A percentile compares a stretch with the other conserved stretches of the same genome.
Conservation (phyloP, 495 filamentous ascomycete species). For the Penicilliopsis zonata region DNA sequence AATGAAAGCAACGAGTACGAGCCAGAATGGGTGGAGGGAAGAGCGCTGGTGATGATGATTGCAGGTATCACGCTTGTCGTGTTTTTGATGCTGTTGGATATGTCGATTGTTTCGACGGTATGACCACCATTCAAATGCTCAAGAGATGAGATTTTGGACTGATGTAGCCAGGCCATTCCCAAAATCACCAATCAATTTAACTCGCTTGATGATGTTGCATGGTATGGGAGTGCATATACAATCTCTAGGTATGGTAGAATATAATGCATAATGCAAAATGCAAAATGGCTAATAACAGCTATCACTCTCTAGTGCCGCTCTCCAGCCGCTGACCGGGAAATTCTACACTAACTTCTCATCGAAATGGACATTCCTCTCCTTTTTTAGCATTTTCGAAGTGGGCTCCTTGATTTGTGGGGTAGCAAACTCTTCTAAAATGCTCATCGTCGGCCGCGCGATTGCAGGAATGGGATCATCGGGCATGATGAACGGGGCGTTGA, state of each 20-base stretch:
- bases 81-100: conserved; percentile 38
- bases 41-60: too few relatives aligned
- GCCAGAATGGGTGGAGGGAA: too few relatives aligned
- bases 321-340: conserved; percentile 36
- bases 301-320: conserved; percentile 16
- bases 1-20: too few relatives aligned
- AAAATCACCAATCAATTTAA: conserved; percentile 31
- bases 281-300: not conserved
- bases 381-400: conserved; percentile 28
- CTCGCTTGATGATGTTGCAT: conserved; percentile 28
- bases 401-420: conserved; percentile 33
- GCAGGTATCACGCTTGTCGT: conserved; percentile 13
- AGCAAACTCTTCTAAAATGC: conserved; percentile 26
- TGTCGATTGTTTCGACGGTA: conserved; percentile 38
- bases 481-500: conserved; percentile 38
- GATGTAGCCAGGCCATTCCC: conserved; percentile 19
- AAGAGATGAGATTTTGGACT: not conserved
- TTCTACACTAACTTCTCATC: conserved; percentile 30
- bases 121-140: not conserved
- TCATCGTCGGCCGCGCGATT: conserved; percentile 35
- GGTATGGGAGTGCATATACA: conserved; percentile 35
- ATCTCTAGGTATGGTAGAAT: conserved; percentile 25
- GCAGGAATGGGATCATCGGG: conserved; percentile 31
- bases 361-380: conserved; percentile 25
- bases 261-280: too few relatives aligned